These are phyloP conservation scores for Euphorbia tirucalli DNA, from an alignment of 345 rosid genomes.

Conservation along the genomic window DNA sequence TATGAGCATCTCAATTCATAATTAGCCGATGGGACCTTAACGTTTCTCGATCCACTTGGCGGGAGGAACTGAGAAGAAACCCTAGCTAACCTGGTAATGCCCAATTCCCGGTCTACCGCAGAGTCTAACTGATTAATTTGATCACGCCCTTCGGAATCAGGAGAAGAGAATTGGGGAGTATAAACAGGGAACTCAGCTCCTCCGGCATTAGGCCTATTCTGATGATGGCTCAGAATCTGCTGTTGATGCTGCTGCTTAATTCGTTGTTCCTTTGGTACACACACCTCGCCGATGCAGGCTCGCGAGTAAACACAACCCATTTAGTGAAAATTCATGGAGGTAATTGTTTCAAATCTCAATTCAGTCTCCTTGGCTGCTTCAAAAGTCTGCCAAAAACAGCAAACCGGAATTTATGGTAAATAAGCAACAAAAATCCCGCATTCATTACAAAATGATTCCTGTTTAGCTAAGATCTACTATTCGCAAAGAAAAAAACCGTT, in stretches of 20 bases:
- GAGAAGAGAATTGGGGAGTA: slow-evolving; percentile 42
- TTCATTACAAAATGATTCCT: slow-evolving; percentile 6
- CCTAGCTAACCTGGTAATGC: slow-evolving; percentile 78
- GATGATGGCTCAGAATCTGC: neutral
- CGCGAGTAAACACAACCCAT: slow-evolving; percentile 98
- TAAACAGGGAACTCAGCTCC: slow-evolving; percentile 48
- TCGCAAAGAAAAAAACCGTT: slow-evolving; percentile 10
- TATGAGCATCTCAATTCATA: slow-evolving; percentile 73
- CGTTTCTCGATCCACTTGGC: slow-evolving; percentile 70
- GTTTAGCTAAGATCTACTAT: slow-evolving; percentile 4
- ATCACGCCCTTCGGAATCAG: slow-evolving; percentile 48
- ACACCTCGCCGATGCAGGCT: slow-evolving; percentile 89
- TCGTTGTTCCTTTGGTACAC: slow-evolving; percentile 59
- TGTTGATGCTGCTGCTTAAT: slow-evolving; percentile 21
- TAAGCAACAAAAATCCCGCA: neutral
- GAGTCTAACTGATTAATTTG: slow-evolving; percentile 43
- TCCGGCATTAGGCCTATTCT: slow-evolving; percentile 19
- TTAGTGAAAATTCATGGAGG: slow-evolving; percentile 23
- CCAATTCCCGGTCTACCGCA: slow-evolving; percentile 54
- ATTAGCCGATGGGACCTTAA: slow-evolving; percentile 54
- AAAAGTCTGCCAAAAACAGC: neutral
- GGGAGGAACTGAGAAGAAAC: slow-evolving; percentile 94
- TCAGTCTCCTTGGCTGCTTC: neutral
- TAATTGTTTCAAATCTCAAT: neutral
- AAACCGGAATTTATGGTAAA: neutral